These are phyloP conservation scores for Solidago caesia DNA, from an alignment of 129 eudicot genomes.

Conservation along the genomic window DNA sequence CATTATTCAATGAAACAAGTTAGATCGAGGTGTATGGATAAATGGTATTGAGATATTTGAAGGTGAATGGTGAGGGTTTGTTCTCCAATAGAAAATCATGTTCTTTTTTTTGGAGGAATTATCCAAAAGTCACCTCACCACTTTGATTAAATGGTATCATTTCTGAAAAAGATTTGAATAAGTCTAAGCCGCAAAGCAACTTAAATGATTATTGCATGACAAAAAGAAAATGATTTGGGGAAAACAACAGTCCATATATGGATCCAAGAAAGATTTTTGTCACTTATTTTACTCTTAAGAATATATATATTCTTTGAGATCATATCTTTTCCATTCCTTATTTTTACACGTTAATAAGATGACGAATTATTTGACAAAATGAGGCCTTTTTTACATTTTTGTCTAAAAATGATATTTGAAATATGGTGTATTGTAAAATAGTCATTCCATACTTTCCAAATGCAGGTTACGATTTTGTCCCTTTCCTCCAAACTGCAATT, in stretches of 20 bases:
- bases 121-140: slow-evolving; percentile 53
- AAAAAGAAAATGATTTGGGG: slow-evolving; percentile 15
- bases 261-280: slow-evolving; percentile 35
- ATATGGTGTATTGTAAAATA: too few species aligned
- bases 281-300: background rate
- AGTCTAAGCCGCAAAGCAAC: slow-evolving; percentile 42
- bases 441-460: too few species aligned
- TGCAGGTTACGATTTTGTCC: too few species aligned
- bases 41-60: background rate
- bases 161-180: slow-evolving; percentile 7
- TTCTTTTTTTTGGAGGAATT: slow-evolving; percentile 26
- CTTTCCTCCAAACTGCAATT: too few species aligned
- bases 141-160: slow-evolving; percentile 34
- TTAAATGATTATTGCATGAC: slow-evolving; percentile 35
- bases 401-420: too few species aligned
- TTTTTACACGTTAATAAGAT: background rate
- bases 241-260: slow-evolving; percentile 23
- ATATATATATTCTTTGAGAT: background rate
- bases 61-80: slow-evolving; percentile 10
- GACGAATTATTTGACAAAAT: background rate
- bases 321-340: background rate
- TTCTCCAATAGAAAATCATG: slow-evolving; percentile 42
- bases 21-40: background rate
- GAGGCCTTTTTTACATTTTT: too few species aligned
- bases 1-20: slow-evolving; percentile 39